A percentile compares a stretch with the other conserved stretches of the same genome.
phyloP scores from a whole-genome alignment of 257 asterid species.

The Solanum tarijense region DNA sequence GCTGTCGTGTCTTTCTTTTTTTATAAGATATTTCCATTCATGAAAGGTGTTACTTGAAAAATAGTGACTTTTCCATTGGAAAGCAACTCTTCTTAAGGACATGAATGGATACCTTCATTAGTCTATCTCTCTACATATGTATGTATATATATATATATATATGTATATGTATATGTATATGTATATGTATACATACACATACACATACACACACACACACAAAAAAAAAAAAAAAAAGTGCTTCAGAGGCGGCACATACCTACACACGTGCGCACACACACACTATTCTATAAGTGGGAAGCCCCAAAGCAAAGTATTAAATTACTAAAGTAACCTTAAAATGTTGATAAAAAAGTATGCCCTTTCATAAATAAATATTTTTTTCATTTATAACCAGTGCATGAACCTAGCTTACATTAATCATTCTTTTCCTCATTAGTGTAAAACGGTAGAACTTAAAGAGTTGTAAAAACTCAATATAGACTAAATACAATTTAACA shows the following conservation, averaged over 20 bases:
- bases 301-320: neutral
- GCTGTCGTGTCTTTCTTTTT: neutral
- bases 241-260: neutral
- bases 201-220: neutral
- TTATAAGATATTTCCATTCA: neutral
- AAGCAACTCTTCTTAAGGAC: neutral
- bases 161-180: neutral
- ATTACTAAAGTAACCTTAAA: neutral
- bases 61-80: neutral
- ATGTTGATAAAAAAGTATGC: neutral
- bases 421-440: neutral
- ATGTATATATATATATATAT: neutral
- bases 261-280: fast-evolving
- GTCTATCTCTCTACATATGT: neutral
- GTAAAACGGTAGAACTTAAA: neutral
- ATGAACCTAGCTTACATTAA: neutral
- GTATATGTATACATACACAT: neutral
- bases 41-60: neutral
- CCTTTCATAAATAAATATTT: neutral
- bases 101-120: neutral
- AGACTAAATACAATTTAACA: neutral
- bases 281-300: neutral
- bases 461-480: neutral
- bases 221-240: neutral
- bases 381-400: neutral